Base-by-base conservation (phyloP, 371 early-diverging fungal genomes). In the Apophysomyces variabilis region DNA sequence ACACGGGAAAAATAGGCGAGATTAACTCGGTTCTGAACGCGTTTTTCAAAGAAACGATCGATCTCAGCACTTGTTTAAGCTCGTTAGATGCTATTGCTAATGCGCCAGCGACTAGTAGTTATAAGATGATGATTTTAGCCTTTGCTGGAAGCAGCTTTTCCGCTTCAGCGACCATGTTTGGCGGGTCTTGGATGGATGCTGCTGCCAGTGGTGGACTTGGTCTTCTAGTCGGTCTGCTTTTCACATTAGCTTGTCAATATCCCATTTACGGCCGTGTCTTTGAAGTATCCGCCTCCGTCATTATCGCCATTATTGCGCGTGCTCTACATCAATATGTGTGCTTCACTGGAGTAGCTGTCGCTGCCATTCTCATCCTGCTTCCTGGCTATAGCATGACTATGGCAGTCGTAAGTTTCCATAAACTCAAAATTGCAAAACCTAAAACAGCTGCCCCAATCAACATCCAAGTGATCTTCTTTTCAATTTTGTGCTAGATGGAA, bases 301-400 rank as follows among this genome's bases (percentile, higher is more conserved):
- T 69, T 9, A 78, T 83, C 0, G 76, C 77, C 26, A 62, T 78
- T 6, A 58, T 80, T 32, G 68, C 75, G 7, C 72, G 72, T n/a
- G 73, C 77, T 8, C 13, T 81, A 16, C 69, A 75, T 57, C 18
- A 60, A 1, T 75, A 78, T 39, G 74, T 72, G 36, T 81, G 82
- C 45, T 81, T 78, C 57, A 72, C 73, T 6, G 75, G 69, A 54
- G 77, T 78, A 9, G 79, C 75, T 18, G 57, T 81, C 46, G 67
- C 82, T 16, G 61, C 74, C 7, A 78, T 90, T 18, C 74, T 89
- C 9, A 86, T 90, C 54, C 70, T 92, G 32, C 58, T 81, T 14
- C 93, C 93, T 6, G 70, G 70, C 13, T 70, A 70, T 43, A 60
- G 57, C 45, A 70, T 70, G 70, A 70, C 70, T 0, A 58, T 70